phyloP scores from a whole-genome alignment of 2,329 filamentous ascomycete species.

The Fusarium virguliforme region DNA sequence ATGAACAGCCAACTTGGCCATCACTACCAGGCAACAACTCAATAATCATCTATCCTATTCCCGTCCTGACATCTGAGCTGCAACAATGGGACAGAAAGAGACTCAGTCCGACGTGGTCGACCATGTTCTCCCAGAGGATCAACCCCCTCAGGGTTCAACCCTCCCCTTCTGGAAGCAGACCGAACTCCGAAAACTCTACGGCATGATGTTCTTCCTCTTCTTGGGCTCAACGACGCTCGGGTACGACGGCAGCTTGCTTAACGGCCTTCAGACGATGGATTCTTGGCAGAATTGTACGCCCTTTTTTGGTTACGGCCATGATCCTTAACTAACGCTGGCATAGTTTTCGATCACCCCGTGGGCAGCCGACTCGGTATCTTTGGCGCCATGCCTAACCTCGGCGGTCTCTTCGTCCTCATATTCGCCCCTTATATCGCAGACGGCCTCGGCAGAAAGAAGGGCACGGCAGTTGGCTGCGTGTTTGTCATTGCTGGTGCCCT shows the following conservation, averaged over 20 bases:
- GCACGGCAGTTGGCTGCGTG: constrained; percentile 42
- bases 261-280: constrained; percentile 46
- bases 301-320: rapidly evolving
- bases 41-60: not conserved
- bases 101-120: constrained; percentile 19
- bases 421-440: constrained; percentile 49
- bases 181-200: constrained; percentile 44
- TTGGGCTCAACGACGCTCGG: constrained; percentile 47
- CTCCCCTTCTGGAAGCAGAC: constrained; percentile 48
- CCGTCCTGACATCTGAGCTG: not conserved
- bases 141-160: constrained; percentile 31
- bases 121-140: constrained; percentile 22
- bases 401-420: constrained; percentile 47
- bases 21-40: not conserved
- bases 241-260: constrained; percentile 43
- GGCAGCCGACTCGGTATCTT: constrained; percentile 49
- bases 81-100: constrained; percentile 30
- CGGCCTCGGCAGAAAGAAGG: constrained; percentile 45
- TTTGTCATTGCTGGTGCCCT: constrained; percentile 43
- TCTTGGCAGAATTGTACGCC: constrained; percentile 42
- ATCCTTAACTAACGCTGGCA: not conserved
- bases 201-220: constrained; percentile 48
- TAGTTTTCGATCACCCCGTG: constrained; percentile 45
- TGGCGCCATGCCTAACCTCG: constrained; percentile 48
- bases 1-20: not conserved